A percentile compares a stretch with the other conserved stretches of the same genome.
phyloP scores from a whole-genome alignment of 371 early-diverging fungal genomes.

The Syncephalastrum monosporum region DNA sequence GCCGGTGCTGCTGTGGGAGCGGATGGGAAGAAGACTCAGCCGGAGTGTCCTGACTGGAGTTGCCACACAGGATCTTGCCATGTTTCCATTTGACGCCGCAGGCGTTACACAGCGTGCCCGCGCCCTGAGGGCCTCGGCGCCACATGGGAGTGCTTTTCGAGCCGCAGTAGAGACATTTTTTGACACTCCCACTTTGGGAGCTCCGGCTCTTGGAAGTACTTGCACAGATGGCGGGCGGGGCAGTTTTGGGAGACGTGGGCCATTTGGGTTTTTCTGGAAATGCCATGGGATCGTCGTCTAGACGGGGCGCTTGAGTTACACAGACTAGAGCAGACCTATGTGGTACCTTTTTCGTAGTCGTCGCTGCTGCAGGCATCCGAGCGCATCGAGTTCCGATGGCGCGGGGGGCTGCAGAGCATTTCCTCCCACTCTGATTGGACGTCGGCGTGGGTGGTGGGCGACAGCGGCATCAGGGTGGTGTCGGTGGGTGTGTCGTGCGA shows the following conservation, averaged over 20 bases:
- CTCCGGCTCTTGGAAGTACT: neutral
- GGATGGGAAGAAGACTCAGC: no score
- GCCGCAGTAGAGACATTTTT: slow-evolving; percentile 74
- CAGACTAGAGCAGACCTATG: neutral
- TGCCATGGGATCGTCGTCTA: slow-evolving; percentile 2
- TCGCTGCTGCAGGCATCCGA: slow-evolving; percentile 8
- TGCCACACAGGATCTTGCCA: slow-evolving; percentile 58
- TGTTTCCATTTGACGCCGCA: slow-evolving; percentile 91
- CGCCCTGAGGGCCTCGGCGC: slow-evolving; percentile 84
- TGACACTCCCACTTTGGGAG: slow-evolving; percentile 13
- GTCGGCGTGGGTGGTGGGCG: neutral
- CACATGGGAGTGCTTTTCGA: slow-evolving; percentile 88
- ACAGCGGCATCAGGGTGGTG: no score
- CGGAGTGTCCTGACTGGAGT: no score
- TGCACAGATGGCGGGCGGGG: neutral
- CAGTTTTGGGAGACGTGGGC: neutral
- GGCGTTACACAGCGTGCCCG: slow-evolving; percentile 83
- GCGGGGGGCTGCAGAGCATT: neutral
- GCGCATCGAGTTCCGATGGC: neutral
- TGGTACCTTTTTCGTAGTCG: no score
- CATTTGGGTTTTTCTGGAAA: neutral
- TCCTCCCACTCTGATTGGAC: slow-evolving; percentile 5
- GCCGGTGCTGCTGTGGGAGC: slow-evolving; percentile 8
- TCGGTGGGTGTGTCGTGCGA: no score
- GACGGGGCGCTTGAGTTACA: slow-evolving; percentile 2